Conservation (phyloP, 2,329 filamentous ascomycete species). For the Beauveria medogensis region DNA sequence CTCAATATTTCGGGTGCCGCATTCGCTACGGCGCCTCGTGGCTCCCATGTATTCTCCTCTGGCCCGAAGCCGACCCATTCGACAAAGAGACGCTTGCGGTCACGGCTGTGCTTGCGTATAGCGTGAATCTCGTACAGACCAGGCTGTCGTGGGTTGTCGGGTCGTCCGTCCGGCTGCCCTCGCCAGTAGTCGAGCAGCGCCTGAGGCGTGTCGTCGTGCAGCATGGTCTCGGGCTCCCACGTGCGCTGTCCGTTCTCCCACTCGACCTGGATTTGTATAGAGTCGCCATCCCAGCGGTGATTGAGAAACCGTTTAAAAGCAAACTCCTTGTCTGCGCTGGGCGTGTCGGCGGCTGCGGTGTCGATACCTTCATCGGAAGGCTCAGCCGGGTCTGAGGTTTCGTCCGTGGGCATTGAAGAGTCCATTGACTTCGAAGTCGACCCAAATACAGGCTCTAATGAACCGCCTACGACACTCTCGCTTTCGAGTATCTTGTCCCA, state of each 20-base stretch:
- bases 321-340: not conserved
- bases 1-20: constrained; percentile 20
- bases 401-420: not conserved
- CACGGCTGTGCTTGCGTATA: constrained; percentile 23
- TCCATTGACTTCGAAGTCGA: no score
- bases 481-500: not conserved
- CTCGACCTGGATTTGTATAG: constrained; percentile 32
- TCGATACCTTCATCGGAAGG: not conserved
- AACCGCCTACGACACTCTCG: no score
- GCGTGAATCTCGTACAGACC: constrained; percentile 26
- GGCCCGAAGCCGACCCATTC: constrained; percentile 29
- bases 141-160: constrained; percentile 22
- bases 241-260: constrained; percentile 24
- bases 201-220: constrained; percentile 25
- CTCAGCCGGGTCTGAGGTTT: not conserved
- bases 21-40: constrained; percentile 18
- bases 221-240: constrained; percentile 26
- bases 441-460: not conserved
- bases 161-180: constrained; percentile 20
- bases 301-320: not conserved
- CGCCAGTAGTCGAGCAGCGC: constrained; percentile 27
- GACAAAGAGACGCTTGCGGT: constrained; percentile 22
- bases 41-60: constrained; percentile 24
- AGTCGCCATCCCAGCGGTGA: constrained; percentile 23
- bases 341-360: not conserved